Percentiles rank a stretch among this genome's conserved stretches.
Evolutionary conservation across 306 rosid species (phyloP).

Genomic region (Alnus glutinosa): DNA sequence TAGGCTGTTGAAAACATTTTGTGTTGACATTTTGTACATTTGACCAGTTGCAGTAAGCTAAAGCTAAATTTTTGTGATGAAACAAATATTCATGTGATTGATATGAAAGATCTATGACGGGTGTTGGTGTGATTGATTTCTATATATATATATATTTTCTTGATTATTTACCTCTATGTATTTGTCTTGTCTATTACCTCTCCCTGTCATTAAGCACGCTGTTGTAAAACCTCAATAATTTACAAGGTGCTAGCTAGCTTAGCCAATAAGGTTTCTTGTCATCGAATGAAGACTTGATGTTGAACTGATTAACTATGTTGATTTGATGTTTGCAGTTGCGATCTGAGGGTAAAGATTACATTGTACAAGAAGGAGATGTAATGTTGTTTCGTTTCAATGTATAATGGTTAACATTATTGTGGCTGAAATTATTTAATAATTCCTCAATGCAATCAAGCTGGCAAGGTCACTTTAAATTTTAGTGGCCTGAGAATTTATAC

Average conservation of each 20-base stretch:
- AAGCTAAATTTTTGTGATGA: not conserved
- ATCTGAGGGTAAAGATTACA: slow-evolving; percentile 92
- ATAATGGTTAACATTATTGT: slow-evolving; percentile 30
- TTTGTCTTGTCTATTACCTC: not conserved
- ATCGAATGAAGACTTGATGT: not conserved
- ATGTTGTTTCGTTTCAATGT: slow-evolving; percentile 97
- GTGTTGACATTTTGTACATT: not conserved
- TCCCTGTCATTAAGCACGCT: not conserved
- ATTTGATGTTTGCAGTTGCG: slow-evolving; percentile 67
- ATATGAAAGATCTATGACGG: too few relatives aligned
- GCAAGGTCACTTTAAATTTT: not conserved
- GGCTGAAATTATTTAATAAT: not conserved
- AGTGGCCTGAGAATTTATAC: not conserved
- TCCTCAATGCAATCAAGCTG: slow-evolving; percentile 1
- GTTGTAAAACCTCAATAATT: not conserved
- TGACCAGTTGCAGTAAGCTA: not conserved
- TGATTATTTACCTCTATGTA: not conserved
- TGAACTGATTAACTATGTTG: not conserved
- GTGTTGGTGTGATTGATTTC: too few relatives aligned
- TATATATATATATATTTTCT: not conserved
- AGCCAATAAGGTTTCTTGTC: not conserved
- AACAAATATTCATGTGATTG: not conserved
- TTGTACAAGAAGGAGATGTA: slow-evolving; percentile 93
- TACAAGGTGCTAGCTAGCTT: not conserved
- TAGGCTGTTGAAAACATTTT: not conserved